Percentiles rank a stretch among this genome's conserved stretches.
phyloP scores from a whole-genome alignment of 75 land plant genomes.

The Pinus tabuliformis region DNA sequence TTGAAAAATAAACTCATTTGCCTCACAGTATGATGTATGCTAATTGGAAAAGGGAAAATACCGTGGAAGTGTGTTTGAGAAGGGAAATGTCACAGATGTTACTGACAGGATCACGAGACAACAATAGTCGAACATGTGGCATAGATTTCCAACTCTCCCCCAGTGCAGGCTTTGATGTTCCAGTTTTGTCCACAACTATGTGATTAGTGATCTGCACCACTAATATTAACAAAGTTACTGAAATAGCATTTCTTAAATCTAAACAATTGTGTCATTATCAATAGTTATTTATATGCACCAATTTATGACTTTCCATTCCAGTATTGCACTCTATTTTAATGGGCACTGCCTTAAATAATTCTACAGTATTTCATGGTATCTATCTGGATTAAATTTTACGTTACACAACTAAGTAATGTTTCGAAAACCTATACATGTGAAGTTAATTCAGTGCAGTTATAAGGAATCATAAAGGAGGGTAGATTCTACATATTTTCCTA shows the following conservation, averaged over 20 bases:
- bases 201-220: constrained; percentile 78
- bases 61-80: constrained; percentile 70
- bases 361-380: background rate
- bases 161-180: constrained; percentile 71
- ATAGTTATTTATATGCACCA: too few species aligned
- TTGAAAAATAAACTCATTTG: too few species aligned
- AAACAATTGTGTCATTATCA: background rate
- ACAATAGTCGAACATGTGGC: constrained; percentile 73
- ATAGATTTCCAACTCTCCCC: constrained; percentile 91
- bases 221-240: background rate
- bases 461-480: too few species aligned
- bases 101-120: constrained; percentile 40
- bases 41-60: background rate
- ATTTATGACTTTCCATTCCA: too few species aligned
- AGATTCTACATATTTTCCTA: background rate
- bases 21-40: too few species aligned
- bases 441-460: background rate
- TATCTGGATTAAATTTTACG: background rate
- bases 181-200: constrained; percentile 77
- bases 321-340: background rate
- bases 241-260: background rate
- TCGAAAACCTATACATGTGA: background rate
- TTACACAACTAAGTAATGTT: background rate
- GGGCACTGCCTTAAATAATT: background rate
- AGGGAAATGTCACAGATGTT: constrained; percentile 36